phyloP scores from a whole-genome alignment of 2,329 filamentous ascomycete genomes.

The Fusarium verrucosum region DNA sequence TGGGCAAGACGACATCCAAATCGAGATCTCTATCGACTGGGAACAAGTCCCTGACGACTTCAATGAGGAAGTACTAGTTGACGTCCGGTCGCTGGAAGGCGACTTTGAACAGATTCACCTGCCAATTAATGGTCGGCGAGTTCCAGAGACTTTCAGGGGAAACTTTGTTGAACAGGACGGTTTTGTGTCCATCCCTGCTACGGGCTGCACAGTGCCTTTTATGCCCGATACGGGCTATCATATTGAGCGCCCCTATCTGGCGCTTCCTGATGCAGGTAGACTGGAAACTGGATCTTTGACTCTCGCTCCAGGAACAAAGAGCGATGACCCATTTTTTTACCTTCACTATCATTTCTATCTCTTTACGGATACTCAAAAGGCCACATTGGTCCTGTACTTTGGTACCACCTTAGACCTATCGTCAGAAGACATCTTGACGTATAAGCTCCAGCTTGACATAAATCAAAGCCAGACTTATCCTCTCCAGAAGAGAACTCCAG shows the following conservation, averaged over 20 bases:
- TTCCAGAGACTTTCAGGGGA: conserved; percentile 58
- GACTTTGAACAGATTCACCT: conserved; percentile 61
- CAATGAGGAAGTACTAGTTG: conserved; percentile 37
- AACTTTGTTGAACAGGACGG: conserved; percentile 70
- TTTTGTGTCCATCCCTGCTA: conserved; percentile 49
- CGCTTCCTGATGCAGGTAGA: conserved; percentile 28
- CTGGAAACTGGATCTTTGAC: conserved; percentile 16
- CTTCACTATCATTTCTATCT: conserved; percentile 24
- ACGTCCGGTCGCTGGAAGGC: conserved; percentile 48
- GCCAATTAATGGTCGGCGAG: conserved; percentile 60
- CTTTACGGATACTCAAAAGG: not conserved
- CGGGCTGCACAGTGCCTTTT: conserved; percentile 3
- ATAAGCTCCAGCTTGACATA: conserved; percentile 18
- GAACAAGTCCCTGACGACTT: conserved; percentile 53
- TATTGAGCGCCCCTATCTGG: not conserved
- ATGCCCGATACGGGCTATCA: conserved; percentile 20
- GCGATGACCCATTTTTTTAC: not conserved
- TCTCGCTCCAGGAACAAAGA: not conserved
- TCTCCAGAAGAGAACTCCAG: conserved; percentile 11
- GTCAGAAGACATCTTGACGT: conserved; percentile 8
- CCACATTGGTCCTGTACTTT: conserved; percentile 15
- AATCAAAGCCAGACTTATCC: not conserved
- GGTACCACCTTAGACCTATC: conserved; percentile 26
- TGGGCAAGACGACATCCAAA: conserved; percentile 35
- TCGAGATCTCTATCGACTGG: conserved; percentile 39